These are phyloP conservation scores for Dioscorea zingiberensis DNA, from an alignment of 106 monocot species.

Conservation along the genomic window DNA sequence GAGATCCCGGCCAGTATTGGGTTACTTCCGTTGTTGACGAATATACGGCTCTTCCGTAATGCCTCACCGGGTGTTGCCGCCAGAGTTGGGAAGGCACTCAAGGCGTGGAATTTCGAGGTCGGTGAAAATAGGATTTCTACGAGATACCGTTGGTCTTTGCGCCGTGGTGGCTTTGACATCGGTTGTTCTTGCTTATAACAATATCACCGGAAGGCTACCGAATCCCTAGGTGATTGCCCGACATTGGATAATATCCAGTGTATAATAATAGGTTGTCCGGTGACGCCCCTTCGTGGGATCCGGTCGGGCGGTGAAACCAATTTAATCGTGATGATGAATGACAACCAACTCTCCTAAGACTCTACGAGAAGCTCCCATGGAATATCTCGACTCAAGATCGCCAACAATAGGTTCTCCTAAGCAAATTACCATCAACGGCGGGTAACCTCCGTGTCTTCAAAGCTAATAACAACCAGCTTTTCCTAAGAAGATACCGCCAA, in stretches of 20 bases:
- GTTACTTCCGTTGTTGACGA: not conserved
- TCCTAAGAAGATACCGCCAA: slow-evolving; percentile 34
- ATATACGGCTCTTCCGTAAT: slow-evolving; percentile 23
- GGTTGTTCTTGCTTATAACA: slow-evolving; percentile 36
- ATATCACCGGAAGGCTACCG: slow-evolving; percentile 49
- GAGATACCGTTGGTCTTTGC: slow-evolving; percentile 44
- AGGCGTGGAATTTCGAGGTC: slow-evolving; percentile 40
- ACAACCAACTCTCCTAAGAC: slow-evolving; percentile 52
- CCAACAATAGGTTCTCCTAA: slow-evolving; percentile 56
- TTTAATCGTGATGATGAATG: slow-evolving; percentile 14
- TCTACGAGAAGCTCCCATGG: slow-evolving; percentile 31
- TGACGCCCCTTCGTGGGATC: slow-evolving; percentile 29
- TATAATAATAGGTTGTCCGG: slow-evolving; percentile 51
- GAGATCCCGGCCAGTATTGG: slow-evolving; percentile 22
- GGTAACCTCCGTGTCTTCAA: slow-evolving; percentile 20
- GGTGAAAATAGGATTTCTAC: slow-evolving; percentile 36
- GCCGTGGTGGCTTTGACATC: slow-evolving; percentile 7
- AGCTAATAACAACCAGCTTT: slow-evolving; percentile 46
- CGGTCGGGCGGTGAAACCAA: slow-evolving; percentile 42
- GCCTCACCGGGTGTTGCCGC: slow-evolving; percentile 20
- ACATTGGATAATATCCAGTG: slow-evolving; percentile 27
- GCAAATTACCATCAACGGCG: slow-evolving; percentile 40
- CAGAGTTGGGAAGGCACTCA: slow-evolving; percentile 28
- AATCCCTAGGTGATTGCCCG: slow-evolving; percentile 31
- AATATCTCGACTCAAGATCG: slow-evolving; percentile 50